Conservation (phyloP, 768 basidiomycete genomes). For the Melanogaster broomeanus region DNA sequence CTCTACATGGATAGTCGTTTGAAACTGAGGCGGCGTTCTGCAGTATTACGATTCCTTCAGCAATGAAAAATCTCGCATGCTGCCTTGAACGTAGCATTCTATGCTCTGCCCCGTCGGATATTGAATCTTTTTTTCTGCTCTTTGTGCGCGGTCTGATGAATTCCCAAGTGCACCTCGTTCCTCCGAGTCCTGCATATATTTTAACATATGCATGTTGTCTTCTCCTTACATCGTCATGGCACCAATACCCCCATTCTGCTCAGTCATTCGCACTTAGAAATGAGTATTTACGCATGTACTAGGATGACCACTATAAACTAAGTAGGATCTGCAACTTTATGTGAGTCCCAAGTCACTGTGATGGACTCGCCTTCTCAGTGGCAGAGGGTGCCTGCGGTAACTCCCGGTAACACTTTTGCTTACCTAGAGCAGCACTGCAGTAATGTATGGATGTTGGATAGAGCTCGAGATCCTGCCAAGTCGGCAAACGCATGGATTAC, state of each 20-base stretch:
- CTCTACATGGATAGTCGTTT: neutral
- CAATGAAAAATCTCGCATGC: conserved; percentile 26
- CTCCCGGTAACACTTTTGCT: too few species aligned
- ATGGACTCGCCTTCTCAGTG: too few species aligned
- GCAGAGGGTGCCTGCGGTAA: too few species aligned
- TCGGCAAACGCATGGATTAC: too few species aligned
- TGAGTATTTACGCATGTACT: conserved; percentile 15
- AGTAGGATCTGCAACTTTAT: conserved; percentile 38
- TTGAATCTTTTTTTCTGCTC: neutral
- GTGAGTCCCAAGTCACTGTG: too few species aligned
- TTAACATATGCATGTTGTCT: neutral
- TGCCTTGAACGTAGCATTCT: conserved; percentile 23
- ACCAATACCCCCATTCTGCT: neutral
- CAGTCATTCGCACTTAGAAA: neutral
- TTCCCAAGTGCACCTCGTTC: neutral
- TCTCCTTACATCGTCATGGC: conserved; percentile 3
- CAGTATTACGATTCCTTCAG: conserved; percentile 7
- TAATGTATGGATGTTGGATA: too few species aligned
- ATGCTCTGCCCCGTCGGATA: too few species aligned
- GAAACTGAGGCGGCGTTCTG: neutral
- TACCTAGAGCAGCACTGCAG: too few species aligned
- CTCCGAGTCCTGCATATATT: neutral
- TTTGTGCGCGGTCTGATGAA: neutral
- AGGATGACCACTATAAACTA: conserved; percentile 8
- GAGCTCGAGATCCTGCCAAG: too few species aligned